Percentiles rank a stretch among this genome's conserved stretches.
phyloP scores from a whole-genome alignment of 805 yeast genomes.

The Zygoascus ofunaensis region DNA sequence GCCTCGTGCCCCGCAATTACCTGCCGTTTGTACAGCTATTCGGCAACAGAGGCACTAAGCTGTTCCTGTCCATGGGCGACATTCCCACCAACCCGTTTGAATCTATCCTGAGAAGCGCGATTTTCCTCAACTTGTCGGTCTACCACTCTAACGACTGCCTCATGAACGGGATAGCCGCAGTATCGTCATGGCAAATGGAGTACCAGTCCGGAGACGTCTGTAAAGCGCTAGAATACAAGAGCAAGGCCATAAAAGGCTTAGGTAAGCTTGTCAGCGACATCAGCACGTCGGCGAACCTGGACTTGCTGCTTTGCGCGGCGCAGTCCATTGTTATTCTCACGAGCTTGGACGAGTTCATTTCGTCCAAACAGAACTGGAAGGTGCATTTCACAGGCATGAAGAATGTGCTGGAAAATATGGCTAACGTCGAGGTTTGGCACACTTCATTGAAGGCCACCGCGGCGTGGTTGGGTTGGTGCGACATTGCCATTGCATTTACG shows the following conservation, averaged over 20 bases:
- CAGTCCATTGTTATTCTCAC: constrained; percentile 3
- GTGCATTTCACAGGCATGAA: constrained; percentile 4
- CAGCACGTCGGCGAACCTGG: neutral
- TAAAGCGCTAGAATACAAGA: constrained; percentile 1
- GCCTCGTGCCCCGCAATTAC: neutral
- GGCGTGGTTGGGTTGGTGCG: constrained; percentile 2
- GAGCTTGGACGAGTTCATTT: constrained; percentile 1
- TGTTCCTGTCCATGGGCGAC: neutral
- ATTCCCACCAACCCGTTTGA: constrained; percentile 2
- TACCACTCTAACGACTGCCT: constrained; percentile 2
- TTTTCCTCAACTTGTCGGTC: constrained; percentile 1
- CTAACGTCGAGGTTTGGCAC: neutral
- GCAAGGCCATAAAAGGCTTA: neutral
- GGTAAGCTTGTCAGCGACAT: neutral
- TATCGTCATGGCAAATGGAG: constrained; percentile 4
- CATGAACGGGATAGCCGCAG: constrained; percentile 2
- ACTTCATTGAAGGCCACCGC: neutral
- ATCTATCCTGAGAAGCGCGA: neutral
- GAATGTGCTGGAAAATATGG: constrained; percentile 1
- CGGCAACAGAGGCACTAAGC: constrained; percentile 1
- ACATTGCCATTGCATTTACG: constrained; percentile 1
- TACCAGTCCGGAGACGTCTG: neutral
- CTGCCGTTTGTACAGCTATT: neutral
- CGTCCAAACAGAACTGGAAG: constrained; percentile 1
- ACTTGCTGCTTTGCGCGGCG: constrained; percentile 1